Base-by-base conservation (phyloP, 129 eudicot species). In the Flaveria linearis region DNA sequence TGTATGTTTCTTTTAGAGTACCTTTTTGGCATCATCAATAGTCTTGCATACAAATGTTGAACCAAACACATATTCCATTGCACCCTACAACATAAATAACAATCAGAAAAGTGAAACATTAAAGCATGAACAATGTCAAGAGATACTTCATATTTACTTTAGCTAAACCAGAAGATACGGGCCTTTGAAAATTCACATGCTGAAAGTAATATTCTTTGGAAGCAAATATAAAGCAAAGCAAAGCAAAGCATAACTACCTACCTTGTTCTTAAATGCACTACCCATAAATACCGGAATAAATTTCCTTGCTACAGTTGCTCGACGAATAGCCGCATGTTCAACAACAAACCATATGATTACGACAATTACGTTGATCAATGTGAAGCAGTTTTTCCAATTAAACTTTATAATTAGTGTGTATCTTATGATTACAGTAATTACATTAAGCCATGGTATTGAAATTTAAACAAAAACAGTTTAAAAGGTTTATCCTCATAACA, bases 271-370 rank as follows among this genome's bases (percentile, higher is more conserved):
- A 78, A 95, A 95, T 46, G 99, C 99, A 84, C 99, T 95, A 45
- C 99, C 99, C 99, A 95, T 95, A 72, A 95, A 95, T 43, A 95
- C 96, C 17, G 99, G 99, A 79, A 95, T 92, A 76, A 95, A 95
- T 53, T 89, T 95, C 30, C 87, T 88, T 33, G 92, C 88, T 74
- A 95, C 71, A 9, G 99, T 95, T 55, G 96, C 97, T 80, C 99
- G 84, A 36, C 99, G 88, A 58, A 95, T 91, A 14, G 99, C 99
- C 33, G 88, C 99, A 97, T 95, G 85, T 70, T 28, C 51, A 75
- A 72, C 42, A 79, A 81, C 3, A 26, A 7, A 45, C 49, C 55
- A 76, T 5, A 12, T 15, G 10, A 62, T 62, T 28, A 62, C 17
- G 1, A 62, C 20, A 15, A 28, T 26, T 26, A 28, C 28, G 6